Percentiles rank a stretch among this genome's conserved stretches.
phyloP scores from a whole-genome alignment of 805 yeast genomes.

The Kodamaea kaohsiungensis region DNA sequence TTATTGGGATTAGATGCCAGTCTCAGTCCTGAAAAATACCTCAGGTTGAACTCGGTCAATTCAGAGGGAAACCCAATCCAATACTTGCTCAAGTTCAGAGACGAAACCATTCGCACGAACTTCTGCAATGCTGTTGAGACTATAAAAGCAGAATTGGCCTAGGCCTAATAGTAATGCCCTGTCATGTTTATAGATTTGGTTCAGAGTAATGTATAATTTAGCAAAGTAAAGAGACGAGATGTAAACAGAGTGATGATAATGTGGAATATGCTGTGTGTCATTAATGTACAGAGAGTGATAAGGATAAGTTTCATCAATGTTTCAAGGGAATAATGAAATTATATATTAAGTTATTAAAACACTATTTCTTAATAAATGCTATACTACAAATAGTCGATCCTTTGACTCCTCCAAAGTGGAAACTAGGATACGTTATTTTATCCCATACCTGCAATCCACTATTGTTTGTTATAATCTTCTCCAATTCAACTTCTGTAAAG shows the following conservation, averaged over 20 bases:
- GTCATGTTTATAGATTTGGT: constrained; percentile 2
- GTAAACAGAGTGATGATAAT: too few species aligned
- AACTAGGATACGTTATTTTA: constrained; percentile 72
- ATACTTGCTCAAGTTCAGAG: constrained; percentile 75
- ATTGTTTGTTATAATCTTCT: constrained; percentile 49
- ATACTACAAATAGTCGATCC: constrained; percentile 89
- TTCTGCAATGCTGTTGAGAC: constrained; percentile 53
- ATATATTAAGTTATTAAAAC: neutral
- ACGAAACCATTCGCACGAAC: constrained; percentile 57
- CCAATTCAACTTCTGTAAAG: constrained; percentile 81
- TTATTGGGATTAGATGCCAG: constrained; percentile 86
- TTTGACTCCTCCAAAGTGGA: constrained; percentile 84
- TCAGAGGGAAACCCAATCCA: constrained; percentile 69
- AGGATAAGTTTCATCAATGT: neutral
- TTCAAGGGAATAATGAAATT: too few species aligned
- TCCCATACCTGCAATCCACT: constrained; percentile 59
- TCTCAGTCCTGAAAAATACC: constrained; percentile 76
- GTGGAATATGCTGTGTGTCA: too few species aligned
- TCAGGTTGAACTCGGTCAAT: constrained; percentile 70
- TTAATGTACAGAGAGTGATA: too few species aligned
- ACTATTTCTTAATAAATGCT: constrained; percentile 58
- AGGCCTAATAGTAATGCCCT: neutral
- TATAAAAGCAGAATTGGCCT: constrained; percentile 21
- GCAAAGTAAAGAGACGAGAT: neutral
- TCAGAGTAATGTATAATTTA: constrained; percentile 3